Evolutionary conservation across 1,284 basidiomycete species (phyloP), one percentile per base, ranked within the genome.

Genomic region (Cutaneotrichosporon dermatis): DNA sequence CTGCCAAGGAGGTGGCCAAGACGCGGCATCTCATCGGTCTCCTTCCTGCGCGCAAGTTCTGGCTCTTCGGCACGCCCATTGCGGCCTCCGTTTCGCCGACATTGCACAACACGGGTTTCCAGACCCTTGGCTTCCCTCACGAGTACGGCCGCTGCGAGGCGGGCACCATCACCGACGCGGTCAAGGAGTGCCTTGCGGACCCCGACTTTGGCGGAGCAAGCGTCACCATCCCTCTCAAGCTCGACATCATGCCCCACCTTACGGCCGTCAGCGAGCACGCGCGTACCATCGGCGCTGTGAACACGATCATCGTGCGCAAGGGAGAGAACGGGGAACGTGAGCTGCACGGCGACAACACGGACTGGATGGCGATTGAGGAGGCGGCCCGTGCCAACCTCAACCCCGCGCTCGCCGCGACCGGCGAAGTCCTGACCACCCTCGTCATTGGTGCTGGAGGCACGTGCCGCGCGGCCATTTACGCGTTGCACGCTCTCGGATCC

Each of bases 371-470:
- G 0, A 94, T 97, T 66, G 82, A 82, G 34, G 81, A 85, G 16
- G 83, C 85, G 49, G 77, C 79, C 7, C 58, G 60, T 42, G 61
- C 63, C 51, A 74, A 75, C 58, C 81, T 80, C 40, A 54, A 66
- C 33, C 62, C 73, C 39, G 55, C 41, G 7, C 58, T 67, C 34
- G 48, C 48, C 25, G 15, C 69, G 79, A 37, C 56, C 16, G 66
- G 75, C 4, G 69, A 67, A 12, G 70, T 69, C 33, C 76, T 83
- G 12, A 81, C 85, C 0, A 88, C 83, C 9, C 82, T 97, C 53
- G 86, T 97, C 58, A 89, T 97, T 63, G 93, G 93, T 2, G 92
- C 92, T 0, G 93, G 93, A 6, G 93, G 93, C 1, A 96, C 93
- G 0, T 87, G 90, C 25, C 88, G 93, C 36, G 93, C 93, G 0